Base-by-base conservation (phyloP, 495 filamentous ascomycete species). In the Chaetomidium leptoderma region DNA sequence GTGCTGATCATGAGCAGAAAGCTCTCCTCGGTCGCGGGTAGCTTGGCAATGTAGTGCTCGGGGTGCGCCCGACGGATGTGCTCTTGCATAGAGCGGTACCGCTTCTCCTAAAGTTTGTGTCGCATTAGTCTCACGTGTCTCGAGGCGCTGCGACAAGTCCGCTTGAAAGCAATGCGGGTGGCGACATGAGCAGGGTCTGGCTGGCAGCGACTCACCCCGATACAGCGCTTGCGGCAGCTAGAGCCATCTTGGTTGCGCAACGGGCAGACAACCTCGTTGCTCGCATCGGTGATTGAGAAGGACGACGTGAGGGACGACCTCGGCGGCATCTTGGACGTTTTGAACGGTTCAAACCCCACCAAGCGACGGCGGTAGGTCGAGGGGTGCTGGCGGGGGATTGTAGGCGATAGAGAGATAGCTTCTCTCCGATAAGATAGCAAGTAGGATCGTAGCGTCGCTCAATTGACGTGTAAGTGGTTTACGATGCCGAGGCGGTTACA, bases 51-150 rank as follows among this genome's bases (percentile, higher is more conserved):
- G 74, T 97, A 98, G 74, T 97, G 86, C 67, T 95, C 92, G 53
- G 93, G 95, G 74, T 98, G 93, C 69, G 93, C 93, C 71, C 93
- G 85, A 64, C 93, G 90, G 64, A 98, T 97, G 68, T 98, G 93
- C 81, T 98, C 93, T 77, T 97, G 95, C 89, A 98, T 98, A 50
- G 92, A 97, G 69, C 93, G 92, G 79, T 91, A 98, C 66, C 91
- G 86, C 74, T 96, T 96, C 77, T 96, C 91, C 91, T 96, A 74
- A 43, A 59, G 33, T 49, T 50, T 26, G 43, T 23, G 42, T 19
- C 3, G 29, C 40, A 35, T 59, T 27, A 59, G 33, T 40, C 21
- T 30, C 17, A 33, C 55, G 47, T 19, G 24, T 39, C 53, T 30
- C 9, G 33, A 30, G 50, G 42, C 23, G 27, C 30, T 36, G 52